A percentile compares a stretch with the other conserved stretches of the same genome.
Conservation (phyloP, 208 protist species). For the Phytomonas serpens region DNA sequence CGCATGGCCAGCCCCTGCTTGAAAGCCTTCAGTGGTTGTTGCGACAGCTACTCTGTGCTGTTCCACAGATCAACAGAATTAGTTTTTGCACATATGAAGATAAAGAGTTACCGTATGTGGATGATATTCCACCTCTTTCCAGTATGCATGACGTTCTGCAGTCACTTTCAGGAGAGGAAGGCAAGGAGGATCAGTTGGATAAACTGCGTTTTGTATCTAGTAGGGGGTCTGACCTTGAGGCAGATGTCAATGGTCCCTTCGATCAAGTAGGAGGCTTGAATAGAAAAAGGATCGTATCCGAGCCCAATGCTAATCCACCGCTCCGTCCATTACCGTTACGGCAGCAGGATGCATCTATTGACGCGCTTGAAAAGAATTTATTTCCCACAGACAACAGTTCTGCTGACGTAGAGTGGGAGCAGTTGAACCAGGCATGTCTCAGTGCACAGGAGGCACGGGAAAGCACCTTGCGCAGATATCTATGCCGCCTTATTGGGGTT, state of each 20-base stretch:
- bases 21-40: neutral
- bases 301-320: neutral
- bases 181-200: no score
- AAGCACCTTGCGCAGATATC: slow-evolving; percentile 7
- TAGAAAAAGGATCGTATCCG: neutral
- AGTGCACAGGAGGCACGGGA: slow-evolving; percentile 6
- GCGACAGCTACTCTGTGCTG: neutral
- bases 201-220: no score
- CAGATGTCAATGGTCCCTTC: no score
- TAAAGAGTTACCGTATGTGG: neutral
- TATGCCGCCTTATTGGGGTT: neutral
- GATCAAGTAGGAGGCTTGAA: no score
- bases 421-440: slow-evolving; percentile 11
- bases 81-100: neutral
- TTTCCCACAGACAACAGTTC: neutral
- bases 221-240: no score
- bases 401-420: neutral
- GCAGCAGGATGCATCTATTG: neutral
- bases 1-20: neutral
- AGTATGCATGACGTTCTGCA: neutral
- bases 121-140: neutral
- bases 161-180: no score
- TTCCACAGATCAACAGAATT: neutral
- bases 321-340: neutral
- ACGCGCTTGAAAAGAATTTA: neutral